These are phyloP conservation scores for Phoma herbarum DNA, from an alignment of 2,329 filamentous ascomycete species.

Conservation along the genomic window DNA sequence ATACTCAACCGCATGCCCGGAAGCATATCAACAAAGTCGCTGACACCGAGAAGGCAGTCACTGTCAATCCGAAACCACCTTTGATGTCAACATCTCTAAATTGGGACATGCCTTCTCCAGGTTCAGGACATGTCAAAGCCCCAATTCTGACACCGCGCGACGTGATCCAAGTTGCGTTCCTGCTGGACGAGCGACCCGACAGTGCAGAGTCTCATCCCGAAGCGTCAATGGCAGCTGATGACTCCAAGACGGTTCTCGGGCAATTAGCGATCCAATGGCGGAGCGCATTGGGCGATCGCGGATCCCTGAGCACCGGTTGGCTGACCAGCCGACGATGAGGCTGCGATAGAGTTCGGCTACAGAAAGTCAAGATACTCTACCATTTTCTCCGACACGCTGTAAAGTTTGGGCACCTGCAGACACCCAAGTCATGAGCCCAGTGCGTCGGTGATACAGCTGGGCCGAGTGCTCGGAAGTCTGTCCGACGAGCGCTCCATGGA, in stretches of 20 bases:
- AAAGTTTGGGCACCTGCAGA: constrained; percentile 10
- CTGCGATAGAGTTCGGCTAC: constrained; percentile 12
- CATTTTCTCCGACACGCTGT: constrained; percentile 11
- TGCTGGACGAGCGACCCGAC: constrained; percentile 64
- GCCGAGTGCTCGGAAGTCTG: constrained; percentile 7
- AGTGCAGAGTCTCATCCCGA: constrained; percentile 57
- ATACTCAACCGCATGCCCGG: not conserved
- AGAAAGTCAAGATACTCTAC: not conserved
- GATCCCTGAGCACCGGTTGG: constrained; percentile 87
- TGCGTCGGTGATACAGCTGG: constrained; percentile 7
- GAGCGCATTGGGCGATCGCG: constrained; percentile 86
- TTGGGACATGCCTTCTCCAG: constrained; percentile 58
- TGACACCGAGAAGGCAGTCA: constrained; percentile 47
- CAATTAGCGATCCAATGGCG: constrained; percentile 89
- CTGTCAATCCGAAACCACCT: constrained; percentile 60
- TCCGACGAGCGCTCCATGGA: not conserved
- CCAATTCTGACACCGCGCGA: constrained; percentile 68
- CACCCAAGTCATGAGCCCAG: constrained; percentile 7
- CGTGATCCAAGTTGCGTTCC: constrained; percentile 70
- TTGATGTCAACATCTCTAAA: constrained; percentile 64
- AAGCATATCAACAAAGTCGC: not conserved
- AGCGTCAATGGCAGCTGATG: constrained; percentile 29
- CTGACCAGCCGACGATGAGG: constrained; percentile 57
- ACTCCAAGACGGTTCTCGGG: constrained; percentile 72
- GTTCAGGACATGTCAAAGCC: constrained; percentile 42